Conservation (phyloP, 108 stramenopile species). For the Conticribra weissflogii region DNA sequence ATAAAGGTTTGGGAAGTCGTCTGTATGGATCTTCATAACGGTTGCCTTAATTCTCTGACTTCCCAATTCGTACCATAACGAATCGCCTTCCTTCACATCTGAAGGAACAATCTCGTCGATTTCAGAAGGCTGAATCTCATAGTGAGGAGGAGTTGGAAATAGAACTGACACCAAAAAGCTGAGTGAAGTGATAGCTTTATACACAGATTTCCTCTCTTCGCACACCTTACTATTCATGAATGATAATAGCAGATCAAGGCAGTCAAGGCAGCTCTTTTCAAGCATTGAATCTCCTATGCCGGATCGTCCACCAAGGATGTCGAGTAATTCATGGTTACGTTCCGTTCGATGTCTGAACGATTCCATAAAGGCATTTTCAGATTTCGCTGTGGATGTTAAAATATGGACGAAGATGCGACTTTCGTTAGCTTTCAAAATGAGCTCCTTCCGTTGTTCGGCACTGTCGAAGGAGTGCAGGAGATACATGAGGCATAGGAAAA, state of each 20-base stretch:
- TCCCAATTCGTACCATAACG: constrained; percentile 66
- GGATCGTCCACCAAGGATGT: constrained; percentile 28
- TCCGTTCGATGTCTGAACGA: constrained; percentile 26
- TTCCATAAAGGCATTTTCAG: constrained; percentile 24
- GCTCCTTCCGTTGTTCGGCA: constrained; percentile 11
- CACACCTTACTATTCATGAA: constrained; percentile 7
- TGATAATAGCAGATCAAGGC: constrained; percentile 29
- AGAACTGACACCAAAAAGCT: constrained; percentile 31
- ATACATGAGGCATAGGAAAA: constrained; percentile 48
- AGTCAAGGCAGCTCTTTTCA: constrained; percentile 17
- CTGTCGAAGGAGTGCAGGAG: constrained; percentile 48
- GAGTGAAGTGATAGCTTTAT: constrained; percentile 22
- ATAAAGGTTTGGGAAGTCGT: constrained; percentile 69
- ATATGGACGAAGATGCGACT: constrained; percentile 48
- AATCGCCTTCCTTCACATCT: constrained; percentile 57
- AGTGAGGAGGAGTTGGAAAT: constrained; percentile 13
- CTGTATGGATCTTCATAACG: constrained; percentile 73
- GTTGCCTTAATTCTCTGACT: constrained; percentile 41
- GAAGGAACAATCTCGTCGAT: constrained; percentile 18
- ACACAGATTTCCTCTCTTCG: neutral
- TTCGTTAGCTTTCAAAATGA: constrained; percentile 20
- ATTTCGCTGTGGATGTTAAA: constrained; percentile 34
- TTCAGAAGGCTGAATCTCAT: neutral
- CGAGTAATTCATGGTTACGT: constrained; percentile 29
- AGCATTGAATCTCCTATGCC: constrained; percentile 14